A percentile compares a stretch with the other conserved stretches of the same genome.
Evolutionary conservation across 2,329 filamentous ascomycete genomes (phyloP).

Genomic region (Mycocentrospora acerina): DNA sequence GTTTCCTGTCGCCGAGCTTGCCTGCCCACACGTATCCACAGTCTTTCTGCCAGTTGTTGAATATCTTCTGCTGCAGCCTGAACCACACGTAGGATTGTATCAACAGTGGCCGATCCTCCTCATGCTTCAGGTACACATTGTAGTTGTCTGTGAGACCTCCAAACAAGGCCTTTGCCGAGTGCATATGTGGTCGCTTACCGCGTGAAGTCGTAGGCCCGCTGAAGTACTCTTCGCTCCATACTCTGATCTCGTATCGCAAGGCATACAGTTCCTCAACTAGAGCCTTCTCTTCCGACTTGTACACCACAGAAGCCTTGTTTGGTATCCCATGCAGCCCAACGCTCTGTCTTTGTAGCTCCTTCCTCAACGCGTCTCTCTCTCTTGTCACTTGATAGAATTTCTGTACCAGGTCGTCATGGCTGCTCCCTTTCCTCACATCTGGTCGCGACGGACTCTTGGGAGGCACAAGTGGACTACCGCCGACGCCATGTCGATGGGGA

Average conservation of each 20-base stretch:
- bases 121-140: constrained; percentile 33
- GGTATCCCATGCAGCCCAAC: constrained; percentile 34
- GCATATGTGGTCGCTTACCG: constrained; percentile 34
- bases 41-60: constrained; percentile 38
- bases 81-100: constrained; percentile 42
- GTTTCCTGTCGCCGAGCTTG: constrained; percentile 39
- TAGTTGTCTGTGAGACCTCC: constrained; percentile 38
- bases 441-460: constrained; percentile 41
- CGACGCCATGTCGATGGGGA: constrained; percentile 20
- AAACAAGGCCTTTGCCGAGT: constrained; percentile 36
- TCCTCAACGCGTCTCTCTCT: constrained; percentile 39
- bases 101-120: constrained; percentile 34
- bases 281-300: constrained; percentile 39
- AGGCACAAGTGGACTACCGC: constrained; percentile 30
- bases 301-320: constrained; percentile 24
- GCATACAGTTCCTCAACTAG: constrained; percentile 39
- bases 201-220: constrained; percentile 26
- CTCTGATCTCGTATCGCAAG: constrained; percentile 36
- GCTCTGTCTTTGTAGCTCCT: constrained; percentile 38
- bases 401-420: constrained; percentile 40
- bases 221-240: constrained; percentile 41
- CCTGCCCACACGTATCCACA: constrained; percentile 42
- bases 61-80: constrained; percentile 39
- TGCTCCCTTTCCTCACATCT: constrained; percentile 31
- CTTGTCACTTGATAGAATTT: constrained; percentile 43